Evolutionary conservation across 768 basidiomycete species (phyloP).

Genomic region (Lyophyllum atratum): DNA sequence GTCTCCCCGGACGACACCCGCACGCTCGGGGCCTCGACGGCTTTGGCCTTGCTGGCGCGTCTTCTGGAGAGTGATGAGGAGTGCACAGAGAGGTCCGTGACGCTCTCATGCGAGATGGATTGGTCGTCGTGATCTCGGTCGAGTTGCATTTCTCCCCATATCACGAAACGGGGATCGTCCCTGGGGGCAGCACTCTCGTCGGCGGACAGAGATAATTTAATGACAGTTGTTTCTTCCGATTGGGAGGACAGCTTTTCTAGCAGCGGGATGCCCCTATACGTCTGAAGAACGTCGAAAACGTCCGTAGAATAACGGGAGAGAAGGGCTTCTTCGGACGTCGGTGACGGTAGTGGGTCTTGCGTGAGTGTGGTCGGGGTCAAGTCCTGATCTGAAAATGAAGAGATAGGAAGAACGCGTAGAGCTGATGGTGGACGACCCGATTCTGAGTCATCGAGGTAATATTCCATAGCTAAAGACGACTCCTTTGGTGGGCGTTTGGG

Average conservation of each 20-base stretch:
- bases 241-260: conserved; percentile 66
- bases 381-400: conserved; percentile 10
- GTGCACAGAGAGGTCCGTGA: conserved; percentile 31
- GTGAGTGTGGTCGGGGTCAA: conserved; percentile 14
- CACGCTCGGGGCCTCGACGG: conserved; percentile 27
- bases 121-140: conserved; percentile 34
- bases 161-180: conserved; percentile 88
- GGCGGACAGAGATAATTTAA: conserved; percentile 67
- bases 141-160: conserved; percentile 72
- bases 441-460: conserved; percentile 16
- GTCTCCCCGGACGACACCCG: conserved; percentile 25
- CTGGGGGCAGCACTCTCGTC: conserved; percentile 74
- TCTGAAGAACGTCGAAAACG: conserved; percentile 81
- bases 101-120: conserved; percentile 35
- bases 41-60: conserved; percentile 34
- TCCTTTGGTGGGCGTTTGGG: conserved; percentile 11
- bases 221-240: conserved; percentile 62
- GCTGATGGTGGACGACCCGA: conserved; percentile 28
- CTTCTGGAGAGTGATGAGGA: conserved; percentile 37
- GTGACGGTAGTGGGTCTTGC: conserved; percentile 17
- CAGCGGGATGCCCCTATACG: conserved; percentile 73
- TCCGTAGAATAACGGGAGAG: conserved; percentile 71
- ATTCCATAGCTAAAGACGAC: conserved; percentile 15
- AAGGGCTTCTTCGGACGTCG: conserved; percentile 47
- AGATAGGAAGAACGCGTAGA: conserved; percentile 19